Base-by-base conservation (phyloP, 345 rosid species). In the Odontarrhena argentea region DNA sequence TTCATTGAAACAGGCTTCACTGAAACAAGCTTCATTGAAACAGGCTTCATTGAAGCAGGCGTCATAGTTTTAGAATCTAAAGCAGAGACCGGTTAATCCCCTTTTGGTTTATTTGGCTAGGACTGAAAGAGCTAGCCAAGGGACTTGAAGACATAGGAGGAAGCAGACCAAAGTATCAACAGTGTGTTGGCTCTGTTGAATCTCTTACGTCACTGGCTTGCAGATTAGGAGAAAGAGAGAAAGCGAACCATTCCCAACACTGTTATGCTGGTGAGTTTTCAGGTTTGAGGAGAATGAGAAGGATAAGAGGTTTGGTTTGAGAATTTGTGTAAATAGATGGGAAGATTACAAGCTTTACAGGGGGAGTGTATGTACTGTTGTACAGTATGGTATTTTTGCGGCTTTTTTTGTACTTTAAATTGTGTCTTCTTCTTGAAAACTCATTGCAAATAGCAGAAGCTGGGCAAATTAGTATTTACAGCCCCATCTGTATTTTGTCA, bases 1-100 rank as follows among this genome's bases (percentile, higher is more conserved):
- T 68, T 86, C 97, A 4, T 48, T 82, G 52, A 84, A 83, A 67
- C 82, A 76, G 75, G 92, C 60, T 60, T 69, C 59, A 25, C 3
- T 51, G 11, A 63, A 67, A 67, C 72, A 59, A 12, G 69, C 74
- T 41, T 62, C 63, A 15, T 0, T 60, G 73, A 60, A 67, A 60
- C 62, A 65, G 9, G 61, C 73, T 67, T 71, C 76, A 41, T 0
- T 65, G 25, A 72, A 72, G 64, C 76, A 72, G 14, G 24, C 66
- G 42, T 72, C 71, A 42, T 51, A 44, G 68, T 42, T 59, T 66
- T 44, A 73, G 62, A 62, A 36, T 51, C 44, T 66, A 59, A 45
- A 66, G 62, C 37, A 11, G 45, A 59, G 63, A 66, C 68, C 67
- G 53, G 67, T 65, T 6, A 57, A n/a, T 65, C 49, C 55, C 71